Evolutionary conservation across 257 asterid genomes (phyloP).

Genomic region (Nicotiana noctiflora): DNA sequence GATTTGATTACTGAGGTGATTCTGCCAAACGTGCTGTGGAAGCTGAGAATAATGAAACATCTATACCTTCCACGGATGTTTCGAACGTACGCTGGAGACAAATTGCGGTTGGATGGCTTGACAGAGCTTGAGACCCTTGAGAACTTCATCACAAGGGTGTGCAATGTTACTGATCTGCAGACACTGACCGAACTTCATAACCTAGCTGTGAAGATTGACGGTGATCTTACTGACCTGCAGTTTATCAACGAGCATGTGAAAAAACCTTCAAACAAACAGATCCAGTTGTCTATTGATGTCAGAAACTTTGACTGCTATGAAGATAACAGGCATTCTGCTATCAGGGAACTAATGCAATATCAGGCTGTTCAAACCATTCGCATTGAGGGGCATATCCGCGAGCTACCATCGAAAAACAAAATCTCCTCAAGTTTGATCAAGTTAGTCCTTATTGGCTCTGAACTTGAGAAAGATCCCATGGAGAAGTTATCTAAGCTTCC

Average conservation of each 20-base stretch:
- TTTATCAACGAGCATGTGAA: background rate
- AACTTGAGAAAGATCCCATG: background rate
- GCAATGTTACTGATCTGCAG: background rate
- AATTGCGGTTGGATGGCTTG: constrained; percentile 9
- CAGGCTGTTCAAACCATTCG: background rate
- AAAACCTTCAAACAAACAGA: background rate
- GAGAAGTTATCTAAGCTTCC: constrained; percentile 12
- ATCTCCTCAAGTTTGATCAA: background rate
- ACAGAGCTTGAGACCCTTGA: constrained; percentile 11
- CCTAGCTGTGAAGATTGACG: background rate
- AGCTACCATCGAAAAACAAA: background rate
- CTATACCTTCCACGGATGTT: constrained; percentile 1
- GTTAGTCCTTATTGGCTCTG: background rate
- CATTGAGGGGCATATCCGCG: background rate
- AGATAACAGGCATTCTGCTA: background rate
- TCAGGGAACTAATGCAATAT: background rate
- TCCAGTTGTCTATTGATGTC: background rate
- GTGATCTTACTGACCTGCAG: background rate
- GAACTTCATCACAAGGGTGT: background rate
- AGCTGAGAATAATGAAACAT: constrained; percentile 4
- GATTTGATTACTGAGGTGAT: fast-evolving
- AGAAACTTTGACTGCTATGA: background rate
- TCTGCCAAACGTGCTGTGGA: constrained; percentile 4
- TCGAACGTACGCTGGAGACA: background rate
- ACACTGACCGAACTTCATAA: constrained; percentile 7